These are phyloP conservation scores for Auxenochlorella pyrenoidosa DNA, from an alignment of 139 green algal genomes.

Conservation along the genomic window DNA sequence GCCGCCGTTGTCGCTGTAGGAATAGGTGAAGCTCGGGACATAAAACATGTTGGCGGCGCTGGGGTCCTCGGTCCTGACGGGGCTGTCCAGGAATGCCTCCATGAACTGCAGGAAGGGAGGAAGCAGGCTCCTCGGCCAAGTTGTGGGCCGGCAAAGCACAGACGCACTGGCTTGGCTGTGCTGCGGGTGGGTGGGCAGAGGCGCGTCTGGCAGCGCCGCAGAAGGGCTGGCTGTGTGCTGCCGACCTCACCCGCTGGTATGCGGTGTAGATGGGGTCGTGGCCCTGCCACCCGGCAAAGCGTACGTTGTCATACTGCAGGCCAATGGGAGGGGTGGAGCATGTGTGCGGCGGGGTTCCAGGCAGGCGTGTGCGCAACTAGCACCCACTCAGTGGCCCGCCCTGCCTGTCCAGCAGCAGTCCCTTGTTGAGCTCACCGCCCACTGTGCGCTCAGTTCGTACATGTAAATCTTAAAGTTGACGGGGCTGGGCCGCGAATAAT, in stretches of 20 bases:
- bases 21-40: neutral
- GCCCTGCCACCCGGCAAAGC: neutral
- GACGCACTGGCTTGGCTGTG: neutral
- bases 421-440: neutral
- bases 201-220: no score
- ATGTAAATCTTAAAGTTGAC: slow-evolving; percentile 4
- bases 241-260: neutral
- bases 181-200: no score
- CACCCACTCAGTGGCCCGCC: neutral
- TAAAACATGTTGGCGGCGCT: neutral
- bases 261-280: neutral
- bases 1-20: neutral
- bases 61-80: neutral
- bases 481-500: neutral
- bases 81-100: neutral
- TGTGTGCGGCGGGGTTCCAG: no score
- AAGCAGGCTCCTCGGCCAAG: no score
- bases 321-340: neutral
- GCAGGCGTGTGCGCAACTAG: neutral
- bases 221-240: no score
- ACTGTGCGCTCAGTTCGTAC: neutral
- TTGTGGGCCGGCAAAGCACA: no score
- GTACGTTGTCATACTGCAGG: neutral
- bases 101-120: neutral
- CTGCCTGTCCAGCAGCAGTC: neutral